A percentile compares a stretch with the other conserved stretches of the same genome.
Conservation (phyloP, 495 filamentous ascomycete genomes). For the Hyphodiscus hymeniophilus region DNA sequence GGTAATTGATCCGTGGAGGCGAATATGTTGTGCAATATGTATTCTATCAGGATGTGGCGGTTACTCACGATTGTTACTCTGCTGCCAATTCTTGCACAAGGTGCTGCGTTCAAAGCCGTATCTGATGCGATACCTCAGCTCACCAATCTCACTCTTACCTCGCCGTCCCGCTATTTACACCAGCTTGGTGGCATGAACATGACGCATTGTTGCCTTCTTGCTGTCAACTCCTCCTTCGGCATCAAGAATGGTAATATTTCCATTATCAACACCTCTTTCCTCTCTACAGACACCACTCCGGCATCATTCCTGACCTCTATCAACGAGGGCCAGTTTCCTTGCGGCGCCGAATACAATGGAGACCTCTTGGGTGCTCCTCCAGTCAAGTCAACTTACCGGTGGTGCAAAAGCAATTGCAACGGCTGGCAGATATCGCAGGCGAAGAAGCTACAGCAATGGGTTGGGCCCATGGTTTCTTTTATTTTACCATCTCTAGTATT, state of each 20-base stretch:
- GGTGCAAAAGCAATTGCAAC: slow-evolving; percentile 14
- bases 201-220: slow-evolving; percentile 3
- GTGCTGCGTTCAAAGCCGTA: neutral
- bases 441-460: slow-evolving; percentile 14
- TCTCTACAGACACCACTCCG: neutral
- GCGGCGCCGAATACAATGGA: slow-evolving; percentile 27
- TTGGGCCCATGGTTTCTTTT: slow-evolving; percentile 16
- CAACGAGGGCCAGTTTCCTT: slow-evolving; percentile 24
- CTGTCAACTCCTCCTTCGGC: slow-evolving; percentile 2
- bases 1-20: no score
- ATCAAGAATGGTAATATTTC: neutral
- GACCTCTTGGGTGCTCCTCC: slow-evolving; percentile 22
- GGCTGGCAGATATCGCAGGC: slow-evolving; percentile 12
- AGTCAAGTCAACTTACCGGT: slow-evolving; percentile 14
- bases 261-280: neutral
- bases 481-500: slow-evolving; percentile 22
- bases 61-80: no score
- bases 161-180: neutral
- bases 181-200: neutral
- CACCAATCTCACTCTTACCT: neutral
- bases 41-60: no score
- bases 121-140: slow-evolving; percentile 3
- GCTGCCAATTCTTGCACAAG: no score
- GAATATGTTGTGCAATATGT: no score
- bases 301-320: neutral